These are phyloP conservation scores for Thalassiosira pacifica DNA, from an alignment of 352 stramenopile species.

Conservation along the genomic window DNA sequence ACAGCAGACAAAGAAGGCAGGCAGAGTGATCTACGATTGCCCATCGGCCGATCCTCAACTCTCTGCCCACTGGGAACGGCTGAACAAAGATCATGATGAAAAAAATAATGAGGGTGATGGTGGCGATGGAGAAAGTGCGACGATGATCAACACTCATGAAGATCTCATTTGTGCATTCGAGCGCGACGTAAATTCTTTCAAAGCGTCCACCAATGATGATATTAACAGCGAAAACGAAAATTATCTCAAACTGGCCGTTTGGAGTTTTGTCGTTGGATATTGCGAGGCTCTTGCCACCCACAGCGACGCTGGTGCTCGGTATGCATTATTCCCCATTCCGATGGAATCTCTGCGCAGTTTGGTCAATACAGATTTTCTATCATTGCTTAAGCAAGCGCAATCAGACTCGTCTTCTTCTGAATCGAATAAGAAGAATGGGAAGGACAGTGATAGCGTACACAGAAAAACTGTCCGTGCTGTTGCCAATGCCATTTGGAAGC, in stretches of 20 bases:
- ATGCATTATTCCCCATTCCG: constrained; percentile 68
- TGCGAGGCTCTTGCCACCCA: constrained; percentile 74
- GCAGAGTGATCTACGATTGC: too few species aligned
- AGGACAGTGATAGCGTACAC: constrained; percentile 42
- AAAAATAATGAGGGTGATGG: too few species aligned
- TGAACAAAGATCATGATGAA: too few species aligned
- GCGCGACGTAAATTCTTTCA: constrained; percentile 6
- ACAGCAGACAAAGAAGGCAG: too few species aligned
- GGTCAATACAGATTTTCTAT: constrained; percentile 62
- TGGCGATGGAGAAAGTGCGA: too few species aligned
- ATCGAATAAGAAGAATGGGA: not conserved
- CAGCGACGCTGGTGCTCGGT: constrained; percentile 53
- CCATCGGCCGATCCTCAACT: too few species aligned
- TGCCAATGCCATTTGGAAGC: constrained; percentile 71
- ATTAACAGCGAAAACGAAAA: constrained; percentile 29
- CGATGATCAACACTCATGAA: not conserved
- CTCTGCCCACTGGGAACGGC: too few species aligned
- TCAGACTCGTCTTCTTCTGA: too few species aligned
- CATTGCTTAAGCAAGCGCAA: constrained; percentile 32
- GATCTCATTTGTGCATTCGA: not conserved
- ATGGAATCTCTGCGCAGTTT: constrained; percentile 56
- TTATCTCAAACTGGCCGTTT: constrained; percentile 63
- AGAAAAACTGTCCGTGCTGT: constrained; percentile 58
- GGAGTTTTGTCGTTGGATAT: constrained; percentile 76
- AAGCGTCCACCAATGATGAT: too few species aligned